These are phyloP conservation scores for Suillus clintonianus DNA, from an alignment of 768 basidiomycete species.

Conservation along the genomic window DNA sequence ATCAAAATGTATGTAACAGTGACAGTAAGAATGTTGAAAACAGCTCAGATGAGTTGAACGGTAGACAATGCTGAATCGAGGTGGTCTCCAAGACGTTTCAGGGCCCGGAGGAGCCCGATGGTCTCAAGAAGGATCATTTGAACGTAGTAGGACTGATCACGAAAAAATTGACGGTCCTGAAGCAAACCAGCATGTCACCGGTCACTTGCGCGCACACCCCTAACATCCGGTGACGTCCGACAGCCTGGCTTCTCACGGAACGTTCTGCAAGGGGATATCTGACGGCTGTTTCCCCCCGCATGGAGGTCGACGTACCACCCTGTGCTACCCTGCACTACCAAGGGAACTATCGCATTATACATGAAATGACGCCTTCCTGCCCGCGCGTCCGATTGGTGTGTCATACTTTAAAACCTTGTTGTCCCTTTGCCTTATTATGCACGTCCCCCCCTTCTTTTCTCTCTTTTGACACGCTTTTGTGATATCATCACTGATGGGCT, in stretches of 20 bases:
- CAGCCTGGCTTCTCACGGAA: background rate
- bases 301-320: background rate
- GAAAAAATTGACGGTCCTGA: too few species aligned
- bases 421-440: conserved; percentile 3
- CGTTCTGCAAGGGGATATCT: background rate
- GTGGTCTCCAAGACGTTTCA: background rate
- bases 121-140: background rate
- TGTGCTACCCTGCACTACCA: background rate
- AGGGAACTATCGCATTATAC: background rate
- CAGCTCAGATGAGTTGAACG: background rate
- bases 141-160: background rate
- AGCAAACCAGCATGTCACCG: background rate
- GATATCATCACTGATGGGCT: background rate
- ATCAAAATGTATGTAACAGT: background rate
- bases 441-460: background rate
- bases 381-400: background rate
- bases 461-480: background rate
- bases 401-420: conserved; percentile 4
- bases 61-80: background rate
- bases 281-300: background rate
- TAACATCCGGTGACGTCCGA: background rate
- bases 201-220: background rate
- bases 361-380: background rate
- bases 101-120: background rate
- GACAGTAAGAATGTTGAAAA: background rate